Evolutionary conservation across 2,329 filamentous ascomycete genomes (phyloP).

Genomic region (Cladosporium sp.): DNA sequence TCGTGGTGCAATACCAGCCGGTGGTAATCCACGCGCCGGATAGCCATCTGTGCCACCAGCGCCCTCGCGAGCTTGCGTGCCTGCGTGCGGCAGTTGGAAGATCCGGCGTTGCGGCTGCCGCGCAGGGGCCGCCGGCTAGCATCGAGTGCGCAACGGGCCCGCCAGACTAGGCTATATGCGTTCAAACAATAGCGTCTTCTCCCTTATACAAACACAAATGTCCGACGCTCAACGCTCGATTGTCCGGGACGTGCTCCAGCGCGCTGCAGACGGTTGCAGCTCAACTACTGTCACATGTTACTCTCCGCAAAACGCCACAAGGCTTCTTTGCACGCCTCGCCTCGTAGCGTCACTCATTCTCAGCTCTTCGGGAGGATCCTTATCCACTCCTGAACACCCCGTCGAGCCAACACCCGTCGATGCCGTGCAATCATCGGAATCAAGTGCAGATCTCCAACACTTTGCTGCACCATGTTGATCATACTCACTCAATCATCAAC

Average conservation of each 20-base stretch:
- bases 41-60: conserved; percentile 3
- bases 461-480: too few species aligned
- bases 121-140: background rate
- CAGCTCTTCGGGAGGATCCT: too few species aligned
- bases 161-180: background rate
- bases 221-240: background rate
- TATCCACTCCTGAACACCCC: too few species aligned
- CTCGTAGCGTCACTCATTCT: too few species aligned
- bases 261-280: background rate
- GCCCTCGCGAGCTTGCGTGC: background rate
- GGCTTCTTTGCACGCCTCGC: too few species aligned
- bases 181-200: background rate
- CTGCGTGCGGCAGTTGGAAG: background rate
- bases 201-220: background rate
- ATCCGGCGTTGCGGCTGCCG: background rate
- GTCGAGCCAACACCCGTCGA: too few species aligned
- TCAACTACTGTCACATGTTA: conserved; percentile 12
- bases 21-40: conserved; percentile 3
- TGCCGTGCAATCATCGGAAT: too few species aligned
- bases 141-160: background rate
- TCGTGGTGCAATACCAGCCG: background rate
- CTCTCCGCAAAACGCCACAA: background rate
- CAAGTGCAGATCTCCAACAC: too few species aligned
- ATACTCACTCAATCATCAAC: too few species aligned
- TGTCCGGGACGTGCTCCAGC: background rate